Conservation (phyloP, 2,329 filamentous ascomycete species). For the Rhinocladiella mackenziei region DNA sequence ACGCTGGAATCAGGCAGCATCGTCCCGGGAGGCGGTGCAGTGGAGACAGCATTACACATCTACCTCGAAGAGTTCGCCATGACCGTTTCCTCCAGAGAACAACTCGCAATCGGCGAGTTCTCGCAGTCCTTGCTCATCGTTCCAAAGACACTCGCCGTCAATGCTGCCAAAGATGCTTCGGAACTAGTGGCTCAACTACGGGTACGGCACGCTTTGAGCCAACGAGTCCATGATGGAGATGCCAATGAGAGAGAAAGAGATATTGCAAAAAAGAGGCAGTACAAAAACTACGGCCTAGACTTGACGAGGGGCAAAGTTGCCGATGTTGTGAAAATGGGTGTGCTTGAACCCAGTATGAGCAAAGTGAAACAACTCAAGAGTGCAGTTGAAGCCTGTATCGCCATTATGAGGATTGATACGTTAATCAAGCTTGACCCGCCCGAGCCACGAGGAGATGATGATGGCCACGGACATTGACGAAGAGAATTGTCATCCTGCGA, state of each 20-base stretch:
- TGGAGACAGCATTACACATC: conserved; percentile 98
- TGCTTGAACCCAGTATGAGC: conserved; percentile 95
- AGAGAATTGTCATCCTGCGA: neutral
- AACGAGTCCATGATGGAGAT: conserved; percentile 84
- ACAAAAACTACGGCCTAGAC: conserved; percentile 98
- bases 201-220: conserved; percentile 87
- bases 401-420: conserved; percentile 99
- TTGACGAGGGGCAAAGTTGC: conserved; percentile 83
- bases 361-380: conserved; percentile 98
- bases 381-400: conserved; percentile 96
- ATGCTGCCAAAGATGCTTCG: conserved; percentile 92
- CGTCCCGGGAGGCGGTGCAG: conserved; percentile 91
- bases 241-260: conserved; percentile 75
- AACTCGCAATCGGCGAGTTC: conserved; percentile 96
- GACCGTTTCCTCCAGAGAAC: conserved; percentile 92
- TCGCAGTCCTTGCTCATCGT: conserved; percentile 90
- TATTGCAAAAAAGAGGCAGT: conserved; percentile 88
- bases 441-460: conserved; percentile 68
- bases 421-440: conserved; percentile 90
- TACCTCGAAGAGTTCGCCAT: conserved; percentile 98
- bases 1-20: conserved; percentile 95
- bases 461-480: conserved; percentile 58
- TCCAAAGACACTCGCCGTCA: conserved; percentile 93
- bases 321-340: conserved; percentile 89
- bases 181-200: conserved; percentile 94